Conservation (phyloP, 768 basidiomycete genomes). For the Tulasnella sp. region DNA sequence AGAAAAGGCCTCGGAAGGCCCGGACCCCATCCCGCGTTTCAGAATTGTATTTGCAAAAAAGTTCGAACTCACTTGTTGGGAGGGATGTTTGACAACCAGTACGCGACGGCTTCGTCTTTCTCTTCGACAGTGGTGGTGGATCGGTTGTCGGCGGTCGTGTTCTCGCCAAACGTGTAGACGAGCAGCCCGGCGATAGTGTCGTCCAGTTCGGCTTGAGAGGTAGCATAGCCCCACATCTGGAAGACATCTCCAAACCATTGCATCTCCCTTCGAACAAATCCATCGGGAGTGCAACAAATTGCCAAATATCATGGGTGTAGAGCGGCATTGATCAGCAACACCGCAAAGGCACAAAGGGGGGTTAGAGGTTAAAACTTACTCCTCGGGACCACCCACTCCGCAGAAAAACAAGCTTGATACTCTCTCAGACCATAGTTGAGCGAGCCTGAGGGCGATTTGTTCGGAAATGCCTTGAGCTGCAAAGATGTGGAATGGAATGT, state of each 20-base stretch:
- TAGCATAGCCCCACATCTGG: neutral
- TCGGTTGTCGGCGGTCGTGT: neutral
- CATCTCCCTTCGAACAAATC: neutral
- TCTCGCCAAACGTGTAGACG: neutral
- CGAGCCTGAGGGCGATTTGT: neutral
- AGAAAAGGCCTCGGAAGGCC: neutral
- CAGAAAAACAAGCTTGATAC: neutral
- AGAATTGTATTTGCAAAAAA: neutral
- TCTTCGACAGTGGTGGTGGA: slow-evolving; percentile 29
- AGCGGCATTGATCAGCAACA: neutral
- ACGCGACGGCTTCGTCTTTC: slow-evolving; percentile 56
- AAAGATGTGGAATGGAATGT: neutral
- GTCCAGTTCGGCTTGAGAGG: neutral
- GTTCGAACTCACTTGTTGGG: neutral
- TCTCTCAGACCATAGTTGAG: neutral
- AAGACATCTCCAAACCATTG: neutral
- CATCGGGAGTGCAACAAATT: neutral
- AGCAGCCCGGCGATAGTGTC: neutral
- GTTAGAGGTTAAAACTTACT: neutral
- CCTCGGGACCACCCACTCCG: neutral
- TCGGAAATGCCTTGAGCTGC: neutral
- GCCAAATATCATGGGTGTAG: neutral
- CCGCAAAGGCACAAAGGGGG: neutral
- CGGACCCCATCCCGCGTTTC: neutral
- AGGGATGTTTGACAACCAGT: slow-evolving; percentile 32